Percentiles rank a stretch among this genome's conserved stretches.
Evolutionary conservation across 169 alveolate genomes (phyloP).

Genomic region (Eimeria zaria): DNA sequence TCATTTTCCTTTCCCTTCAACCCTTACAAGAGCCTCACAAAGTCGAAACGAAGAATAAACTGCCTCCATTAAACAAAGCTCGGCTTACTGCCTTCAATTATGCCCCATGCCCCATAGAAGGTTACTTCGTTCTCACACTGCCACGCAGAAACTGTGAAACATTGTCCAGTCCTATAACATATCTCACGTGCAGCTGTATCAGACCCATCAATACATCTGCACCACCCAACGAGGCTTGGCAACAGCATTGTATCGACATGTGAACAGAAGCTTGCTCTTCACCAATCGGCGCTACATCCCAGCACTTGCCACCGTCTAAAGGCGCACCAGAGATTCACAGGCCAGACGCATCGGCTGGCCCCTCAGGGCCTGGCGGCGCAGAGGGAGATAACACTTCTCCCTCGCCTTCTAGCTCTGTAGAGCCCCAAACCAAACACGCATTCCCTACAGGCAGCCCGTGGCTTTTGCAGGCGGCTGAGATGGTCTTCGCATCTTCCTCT

Average conservation of each 20-base stretch:
- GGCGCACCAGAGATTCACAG: background rate
- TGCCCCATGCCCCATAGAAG: background rate
- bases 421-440: background rate
- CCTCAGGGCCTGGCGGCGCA: background rate
- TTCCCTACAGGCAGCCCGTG: conserved; percentile 2
- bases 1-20: background rate
- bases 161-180: background rate
- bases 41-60: background rate
- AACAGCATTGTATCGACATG: background rate
- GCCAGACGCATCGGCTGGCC: background rate
- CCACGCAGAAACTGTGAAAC: too few relatives aligned
- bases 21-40: background rate
- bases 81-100: background rate
- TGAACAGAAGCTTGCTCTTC: background rate
- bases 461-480: conserved; percentile 72
- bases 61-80: background rate
- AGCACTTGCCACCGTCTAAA: background rate
- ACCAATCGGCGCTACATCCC: background rate
- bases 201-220: background rate
- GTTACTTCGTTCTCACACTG: too few relatives aligned
- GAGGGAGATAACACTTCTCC: background rate
- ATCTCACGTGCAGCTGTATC: background rate
- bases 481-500: background rate
- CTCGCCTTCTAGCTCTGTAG: background rate
- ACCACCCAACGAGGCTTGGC: background rate